Evolutionary conservation across 2,329 filamentous ascomycete genomes (phyloP).

Genomic region (Xylariaceae sp.): DNA sequence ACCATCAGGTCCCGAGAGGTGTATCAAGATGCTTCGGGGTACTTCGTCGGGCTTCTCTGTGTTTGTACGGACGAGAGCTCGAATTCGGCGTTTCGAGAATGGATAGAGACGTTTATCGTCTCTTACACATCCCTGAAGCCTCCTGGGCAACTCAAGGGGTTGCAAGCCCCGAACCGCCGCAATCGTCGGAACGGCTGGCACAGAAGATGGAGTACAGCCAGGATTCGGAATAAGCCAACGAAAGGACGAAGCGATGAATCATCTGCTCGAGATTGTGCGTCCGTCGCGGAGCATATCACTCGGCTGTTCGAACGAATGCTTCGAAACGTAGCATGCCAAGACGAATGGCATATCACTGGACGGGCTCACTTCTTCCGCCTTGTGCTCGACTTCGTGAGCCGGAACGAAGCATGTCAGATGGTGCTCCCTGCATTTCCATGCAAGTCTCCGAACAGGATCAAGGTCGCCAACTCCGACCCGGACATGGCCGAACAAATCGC

Average conservation of each 20-base stretch:
- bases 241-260: neutral
- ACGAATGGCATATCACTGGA: slow-evolving; percentile 25
- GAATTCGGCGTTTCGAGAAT: slow-evolving; percentile 1
- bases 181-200: too few relatives aligned
- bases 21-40: slow-evolving; percentile 6
- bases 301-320: slow-evolving; percentile 26
- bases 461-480: slow-evolving; percentile 32
- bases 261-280: neutral
- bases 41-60: slow-evolving; percentile 5
- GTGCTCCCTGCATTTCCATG: slow-evolving; percentile 40
- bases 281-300: slow-evolving; percentile 7
- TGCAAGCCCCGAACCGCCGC: neutral
- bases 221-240: neutral
- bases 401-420: slow-evolving; percentile 24
- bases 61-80: neutral
- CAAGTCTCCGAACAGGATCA: slow-evolving; percentile 37
- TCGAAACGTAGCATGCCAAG: slow-evolving; percentile 20
- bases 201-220: neutral
- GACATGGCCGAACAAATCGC: slow-evolving; percentile 37
- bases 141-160: neutral
- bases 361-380: slow-evolving; percentile 20
- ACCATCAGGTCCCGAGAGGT: slow-evolving; percentile 5
- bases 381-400: slow-evolving; percentile 24
- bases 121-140: slow-evolving; percentile 4
- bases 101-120: slow-evolving; percentile 9